Evolutionary conservation across 2,329 filamentous ascomycete genomes (phyloP), one percentile per base, ranked within the genome.

Genomic region (Fusarium zealandicum): DNA sequence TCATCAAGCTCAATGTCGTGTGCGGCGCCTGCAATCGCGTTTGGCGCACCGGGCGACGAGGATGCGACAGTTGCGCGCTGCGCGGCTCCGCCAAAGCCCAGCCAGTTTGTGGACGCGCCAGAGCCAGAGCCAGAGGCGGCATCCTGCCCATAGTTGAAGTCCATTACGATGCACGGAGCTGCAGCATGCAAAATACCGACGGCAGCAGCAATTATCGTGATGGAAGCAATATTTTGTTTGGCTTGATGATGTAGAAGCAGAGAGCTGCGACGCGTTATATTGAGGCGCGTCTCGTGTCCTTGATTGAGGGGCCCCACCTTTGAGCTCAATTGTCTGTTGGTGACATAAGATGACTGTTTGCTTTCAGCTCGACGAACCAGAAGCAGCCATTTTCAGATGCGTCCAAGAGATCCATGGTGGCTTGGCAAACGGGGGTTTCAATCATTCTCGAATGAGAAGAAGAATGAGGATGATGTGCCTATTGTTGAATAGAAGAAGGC

Each of bases 41-140:
- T 53, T 7, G 62, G 53, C 25, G 44, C 51, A 46, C 43, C 44
- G 12, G 58, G 60, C n/a, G 63, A 64, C 6, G 63, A 64, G 22
- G 56, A 51, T 33, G 55, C 41, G 16, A 57, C 51, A 13, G 52
- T 33, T 18, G 33, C 52, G 35, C 58, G 63, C 49, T 54, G 63
- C 16, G 39, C 17, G 8, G 39, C 36, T 25, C 22, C 22, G 10
- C 57, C 54, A 41, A 62, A 63, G 28, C 52, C 48, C 10, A 66
- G 39, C 64, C 64, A 61, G 36, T 37, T 38, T 2, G 40, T 12
- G 7, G 57, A 62, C 25, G 57, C 56, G 50, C 33, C 38, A 18
- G 57, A 57, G 50, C 33, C 38, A 18, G 57, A 39, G 46, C 44
- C 59, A 18, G 64, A 54, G 4, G 48, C 47, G 25, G 51, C 49